phyloP scores from a whole-genome alignment of 169 alveolate species.

The Cryptosporidium bovis region DNA sequence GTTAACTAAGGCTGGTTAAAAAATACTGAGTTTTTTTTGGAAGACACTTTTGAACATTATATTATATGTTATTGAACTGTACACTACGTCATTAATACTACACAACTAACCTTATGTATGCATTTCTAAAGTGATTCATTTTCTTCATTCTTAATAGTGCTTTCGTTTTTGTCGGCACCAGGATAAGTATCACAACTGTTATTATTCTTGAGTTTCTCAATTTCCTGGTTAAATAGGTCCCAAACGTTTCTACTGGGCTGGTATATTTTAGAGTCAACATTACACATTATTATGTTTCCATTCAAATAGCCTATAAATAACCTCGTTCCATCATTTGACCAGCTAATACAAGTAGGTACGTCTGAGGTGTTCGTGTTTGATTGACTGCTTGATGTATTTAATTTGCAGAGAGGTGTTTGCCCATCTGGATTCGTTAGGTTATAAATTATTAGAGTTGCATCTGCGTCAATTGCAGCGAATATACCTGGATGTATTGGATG shows the following conservation, averaged over 20 bases:
- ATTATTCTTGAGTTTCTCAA: conserved; percentile 42
- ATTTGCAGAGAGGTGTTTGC: conserved; percentile 66
- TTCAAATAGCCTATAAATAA: conserved; percentile 58
- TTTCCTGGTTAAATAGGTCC: conserved; percentile 53
- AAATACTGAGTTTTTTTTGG: too few relatives aligned
- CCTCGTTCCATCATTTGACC: conserved; percentile 70
- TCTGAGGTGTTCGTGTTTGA: conserved; percentile 30
- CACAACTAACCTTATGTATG: background rate
- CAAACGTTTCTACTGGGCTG: conserved; percentile 63
- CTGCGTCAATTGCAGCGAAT: conserved; percentile 74
- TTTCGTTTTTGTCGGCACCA: background rate
- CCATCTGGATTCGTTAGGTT: conserved; percentile 34
- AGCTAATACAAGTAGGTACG: conserved; percentile 51
- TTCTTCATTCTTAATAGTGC: background rate
- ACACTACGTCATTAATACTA: too few relatives aligned
- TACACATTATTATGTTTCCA: conserved; percentile 64
- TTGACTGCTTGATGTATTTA: conserved; percentile 33
- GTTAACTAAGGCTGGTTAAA: too few relatives aligned
- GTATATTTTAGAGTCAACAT: conserved; percentile 48
- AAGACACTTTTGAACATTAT: too few relatives aligned
- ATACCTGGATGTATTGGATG: conserved; percentile 73
- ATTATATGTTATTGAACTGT: too few relatives aligned
- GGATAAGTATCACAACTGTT: conserved; percentile 10
- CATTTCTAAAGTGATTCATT: background rate
- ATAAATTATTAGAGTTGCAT: conserved; percentile 42